Evolutionary conservation across 495 filamentous ascomycete species (phyloP), one percentile per base, ranked within the genome.

Genomic region (Trichoderma gamsii): DNA sequence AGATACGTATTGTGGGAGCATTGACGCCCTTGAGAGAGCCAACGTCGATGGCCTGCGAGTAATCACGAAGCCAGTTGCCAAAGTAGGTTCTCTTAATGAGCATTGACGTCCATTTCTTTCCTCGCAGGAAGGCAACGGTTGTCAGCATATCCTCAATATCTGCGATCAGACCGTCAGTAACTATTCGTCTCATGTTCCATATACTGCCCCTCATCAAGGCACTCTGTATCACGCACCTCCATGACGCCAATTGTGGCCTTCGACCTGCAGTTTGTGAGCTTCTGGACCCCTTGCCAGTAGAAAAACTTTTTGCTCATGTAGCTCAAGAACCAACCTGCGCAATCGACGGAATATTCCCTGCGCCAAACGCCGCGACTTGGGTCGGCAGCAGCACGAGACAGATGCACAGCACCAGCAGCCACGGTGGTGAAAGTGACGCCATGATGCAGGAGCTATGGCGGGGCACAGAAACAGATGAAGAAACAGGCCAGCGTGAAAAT

Each of bases 221-320:
- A 51, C 0, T 35, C 35, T 29, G 43, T 32, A 16, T 13, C 44
- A 72, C 76, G 70, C 71, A 80, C 84, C 83, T 67, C 95, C 95
- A 89, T 98, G 95, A 69, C 95, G 89, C 89, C 92, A 99, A 75
- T 99, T 99, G 72, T 90, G 85, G 27, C 95, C 95, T 78, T 99
- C 95, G 71, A 99, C 88, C 67, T 68, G 27, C 21, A 64, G 7
- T 8, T 12, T 32, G 41, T 51, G n/a, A 51, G 41, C 65, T 66
- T 41, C 43, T 61, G 13, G 56, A 13, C 43, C 3, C 41, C 5
- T 18, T 35, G 35, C 35, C 35, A 7, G 35, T 9, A 38, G 4
- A 15, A 15, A 11, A 32, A 1, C 23, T 56, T 2, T 61, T 3
- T 8, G 1, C 2, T 43, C 23, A 6, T 25, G 21, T 29, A 49